These are phyloP conservation scores for Aspergillus wentii DNA, from an alignment of 495 filamentous ascomycete genomes.

Conservation along the genomic window DNA sequence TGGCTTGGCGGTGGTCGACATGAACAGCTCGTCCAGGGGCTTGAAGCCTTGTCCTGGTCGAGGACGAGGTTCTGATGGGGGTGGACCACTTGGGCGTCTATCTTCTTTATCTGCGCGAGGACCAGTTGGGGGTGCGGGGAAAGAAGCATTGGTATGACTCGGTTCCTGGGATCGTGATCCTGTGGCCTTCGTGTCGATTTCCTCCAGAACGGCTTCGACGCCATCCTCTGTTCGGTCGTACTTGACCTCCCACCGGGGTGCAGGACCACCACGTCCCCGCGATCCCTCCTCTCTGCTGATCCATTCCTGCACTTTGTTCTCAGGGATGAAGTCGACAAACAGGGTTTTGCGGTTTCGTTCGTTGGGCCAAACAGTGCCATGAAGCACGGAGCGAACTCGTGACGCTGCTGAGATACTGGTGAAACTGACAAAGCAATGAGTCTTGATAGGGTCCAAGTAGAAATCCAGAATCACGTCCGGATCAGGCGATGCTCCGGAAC, in stretches of 20 bases:
- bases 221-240: conserved; percentile 58
- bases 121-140: conserved; percentile 27
- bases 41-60: conserved; percentile 46
- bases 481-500: conserved; percentile 45
- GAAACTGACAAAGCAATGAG: conserved; percentile 81
- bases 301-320: conserved; percentile 70
- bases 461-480: conserved; percentile 57
- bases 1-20: conserved; percentile 59
- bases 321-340: conserved; percentile 87
- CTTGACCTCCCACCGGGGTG: conserved; percentile 64
- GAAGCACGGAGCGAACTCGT: conserved; percentile 71
- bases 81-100: conserved; percentile 18
- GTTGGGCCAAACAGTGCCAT: conserved; percentile 77
- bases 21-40: conserved; percentile 60
- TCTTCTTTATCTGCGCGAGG: conserved; percentile 25
- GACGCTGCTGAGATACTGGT: conserved; percentile 62
- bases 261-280: conserved; percentile 38
- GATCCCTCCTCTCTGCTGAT: conserved; percentile 60
- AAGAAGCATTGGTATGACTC: conserved; percentile 20
- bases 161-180: conserved; percentile 17
- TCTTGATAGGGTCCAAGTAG: conserved; percentile 78
- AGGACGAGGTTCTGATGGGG: conserved; percentile 11
- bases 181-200: conserved; percentile 31
- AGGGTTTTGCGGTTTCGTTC: conserved; percentile 80
- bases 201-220: conserved; percentile 51